Conservation (phyloP, 148 eudicot genomes). For the Beta vulgaris region DNA sequence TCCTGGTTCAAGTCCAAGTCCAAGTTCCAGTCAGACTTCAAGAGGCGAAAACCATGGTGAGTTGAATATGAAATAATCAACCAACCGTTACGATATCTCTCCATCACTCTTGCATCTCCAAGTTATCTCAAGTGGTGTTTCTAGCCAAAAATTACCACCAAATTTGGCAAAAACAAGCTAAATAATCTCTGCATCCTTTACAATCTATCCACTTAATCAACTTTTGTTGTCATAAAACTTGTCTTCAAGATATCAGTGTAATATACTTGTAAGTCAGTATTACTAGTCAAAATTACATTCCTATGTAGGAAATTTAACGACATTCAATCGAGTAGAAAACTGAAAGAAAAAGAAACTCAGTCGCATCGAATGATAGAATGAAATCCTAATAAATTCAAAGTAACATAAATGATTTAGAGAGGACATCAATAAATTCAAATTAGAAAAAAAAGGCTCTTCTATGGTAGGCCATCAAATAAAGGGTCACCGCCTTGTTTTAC, state of each 20-base stretch:
- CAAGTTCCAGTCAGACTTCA: slow-evolving; percentile 16
- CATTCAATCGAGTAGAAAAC: not conserved
- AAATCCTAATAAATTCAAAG: not conserved
- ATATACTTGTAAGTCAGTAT: not conserved
- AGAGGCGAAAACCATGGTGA: slow-evolving; percentile 32
- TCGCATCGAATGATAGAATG: not conserved
- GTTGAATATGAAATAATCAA: not conserved
- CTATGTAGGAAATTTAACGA: not conserved
- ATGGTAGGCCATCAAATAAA: not conserved
- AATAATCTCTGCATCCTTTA: not conserved
- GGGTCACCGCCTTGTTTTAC: not conserved
- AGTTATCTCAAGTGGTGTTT: not conserved
- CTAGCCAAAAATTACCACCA: not conserved
- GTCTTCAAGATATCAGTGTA: not conserved
- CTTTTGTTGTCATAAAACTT: not conserved
- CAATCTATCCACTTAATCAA: not conserved
- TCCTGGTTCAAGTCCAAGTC: slow-evolving; percentile 15
- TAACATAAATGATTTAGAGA: not conserved
- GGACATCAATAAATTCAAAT: not conserved
- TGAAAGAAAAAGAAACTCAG: not conserved
- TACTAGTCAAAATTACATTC: not conserved
- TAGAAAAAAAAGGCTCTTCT: not conserved
- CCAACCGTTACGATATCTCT: not conserved
- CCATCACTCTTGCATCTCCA: not conserved
- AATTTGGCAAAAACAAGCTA: not conserved